A percentile compares a stretch with the other conserved stretches of the same genome.
Evolutionary conservation across 768 basidiomycete species (phyloP).

Genomic region (Clathrus columnatus): DNA sequence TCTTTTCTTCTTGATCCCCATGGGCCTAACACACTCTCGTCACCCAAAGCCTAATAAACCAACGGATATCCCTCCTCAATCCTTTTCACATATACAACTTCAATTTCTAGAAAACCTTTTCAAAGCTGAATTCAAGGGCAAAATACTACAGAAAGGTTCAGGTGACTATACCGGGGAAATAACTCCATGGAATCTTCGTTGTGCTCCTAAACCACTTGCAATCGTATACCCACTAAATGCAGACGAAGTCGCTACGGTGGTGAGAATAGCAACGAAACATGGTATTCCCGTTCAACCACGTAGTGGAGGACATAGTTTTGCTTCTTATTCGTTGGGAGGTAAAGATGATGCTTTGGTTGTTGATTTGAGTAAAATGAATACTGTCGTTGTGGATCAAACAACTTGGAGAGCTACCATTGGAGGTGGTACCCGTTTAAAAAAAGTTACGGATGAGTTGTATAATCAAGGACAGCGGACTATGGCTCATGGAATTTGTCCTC

Average conservation of each 20-base stretch:
- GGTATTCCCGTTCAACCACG: slow-evolving; percentile 18
- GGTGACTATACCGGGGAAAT: not conserved
- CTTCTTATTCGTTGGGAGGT: slow-evolving; percentile 19
- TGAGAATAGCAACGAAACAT: slow-evolving; percentile 16
- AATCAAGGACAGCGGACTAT: slow-evolving; percentile 19
- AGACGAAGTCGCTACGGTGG: slow-evolving; percentile 14
- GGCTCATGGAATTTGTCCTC: slow-evolving; percentile 25
- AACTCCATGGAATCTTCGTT: slow-evolving; percentile 6
- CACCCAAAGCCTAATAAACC: no score
- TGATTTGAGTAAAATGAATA: slow-evolving; percentile 21
- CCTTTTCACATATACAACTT: no score
- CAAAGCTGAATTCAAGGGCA: not conserved
- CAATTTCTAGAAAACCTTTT: not conserved
- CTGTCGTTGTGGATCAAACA: slow-evolving; percentile 20
- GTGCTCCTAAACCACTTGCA: slow-evolving; percentile 18
- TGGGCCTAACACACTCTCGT: no score
- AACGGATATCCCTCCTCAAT: no score
- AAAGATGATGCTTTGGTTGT: slow-evolving; percentile 24
- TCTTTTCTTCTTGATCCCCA: no score
- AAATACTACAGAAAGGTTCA: not conserved
- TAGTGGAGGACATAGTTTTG: slow-evolving; percentile 20
- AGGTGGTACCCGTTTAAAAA: slow-evolving; percentile 19
- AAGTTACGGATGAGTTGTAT: slow-evolving; percentile 17
- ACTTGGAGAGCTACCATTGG: slow-evolving; percentile 21
- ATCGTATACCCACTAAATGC: slow-evolving; percentile 15